These are phyloP conservation scores for Myochromella boudieri DNA, from an alignment of 768 basidiomycete species.

Conservation along the genomic window DNA sequence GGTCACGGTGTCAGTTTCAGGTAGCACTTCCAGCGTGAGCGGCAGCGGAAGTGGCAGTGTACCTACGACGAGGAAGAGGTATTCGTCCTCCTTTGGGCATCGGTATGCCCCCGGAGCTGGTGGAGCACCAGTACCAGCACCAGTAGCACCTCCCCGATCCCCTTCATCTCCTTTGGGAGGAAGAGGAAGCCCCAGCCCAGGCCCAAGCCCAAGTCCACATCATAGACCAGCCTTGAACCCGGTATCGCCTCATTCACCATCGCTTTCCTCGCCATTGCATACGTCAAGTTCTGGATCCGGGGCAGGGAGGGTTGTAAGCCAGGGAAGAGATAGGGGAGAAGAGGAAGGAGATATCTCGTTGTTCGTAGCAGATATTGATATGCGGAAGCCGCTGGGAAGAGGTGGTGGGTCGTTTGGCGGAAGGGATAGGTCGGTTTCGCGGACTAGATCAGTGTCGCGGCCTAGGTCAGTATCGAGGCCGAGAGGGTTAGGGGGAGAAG, in stretches of 20 bases:
- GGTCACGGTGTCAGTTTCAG: too few relatives aligned
- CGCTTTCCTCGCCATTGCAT: background rate
- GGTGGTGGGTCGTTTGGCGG: background rate
- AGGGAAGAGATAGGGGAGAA: background rate
- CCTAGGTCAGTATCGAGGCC: background rate
- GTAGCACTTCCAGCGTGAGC: constrained; percentile 2
- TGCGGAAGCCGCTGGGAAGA: constrained; percentile 54
- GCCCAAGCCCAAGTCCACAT: background rate
- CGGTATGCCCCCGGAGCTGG: constrained; percentile 52
- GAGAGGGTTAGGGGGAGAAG: constrained; percentile 8
- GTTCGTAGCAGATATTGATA: constrained; percentile 77
- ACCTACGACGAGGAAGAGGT: constrained; percentile 54
- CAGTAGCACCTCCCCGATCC: background rate
- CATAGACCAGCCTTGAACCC: background rate
- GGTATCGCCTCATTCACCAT: background rate
- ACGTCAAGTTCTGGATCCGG: background rate
- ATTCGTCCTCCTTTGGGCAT: constrained; percentile 79
- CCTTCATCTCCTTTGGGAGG: background rate
- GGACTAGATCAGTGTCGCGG: too few relatives aligned
- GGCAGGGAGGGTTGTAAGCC: background rate
- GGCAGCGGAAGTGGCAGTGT: constrained; percentile 1
- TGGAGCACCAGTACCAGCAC: background rate
- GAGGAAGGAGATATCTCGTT: constrained; percentile 70
- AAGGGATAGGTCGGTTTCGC: too few relatives aligned
- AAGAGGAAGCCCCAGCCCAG: background rate